phyloP scores from a whole-genome alignment of 2,329 filamentous ascomycete genomes.

The Chalara sp. region DNA sequence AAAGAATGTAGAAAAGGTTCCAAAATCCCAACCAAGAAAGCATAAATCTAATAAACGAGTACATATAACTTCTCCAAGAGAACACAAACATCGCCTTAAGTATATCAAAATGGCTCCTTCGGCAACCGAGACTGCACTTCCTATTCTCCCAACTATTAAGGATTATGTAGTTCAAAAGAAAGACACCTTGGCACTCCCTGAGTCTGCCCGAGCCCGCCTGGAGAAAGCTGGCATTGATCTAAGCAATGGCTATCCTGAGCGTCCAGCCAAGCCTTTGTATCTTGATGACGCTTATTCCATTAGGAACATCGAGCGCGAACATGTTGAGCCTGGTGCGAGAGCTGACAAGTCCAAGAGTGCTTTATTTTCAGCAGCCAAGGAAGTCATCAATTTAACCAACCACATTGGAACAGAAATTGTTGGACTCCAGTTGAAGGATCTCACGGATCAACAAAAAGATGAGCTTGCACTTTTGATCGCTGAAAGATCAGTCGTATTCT shows the following conservation, averaged over 20 bases:
- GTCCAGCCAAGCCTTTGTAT: constrained; percentile 59
- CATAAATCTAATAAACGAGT: too few species aligned
- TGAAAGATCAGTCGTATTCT: constrained; percentile 33
- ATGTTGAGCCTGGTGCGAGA: constrained; percentile 55
- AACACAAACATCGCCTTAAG: too few species aligned
- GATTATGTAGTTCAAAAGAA: constrained; percentile 58
- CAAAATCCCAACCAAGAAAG: too few species aligned
- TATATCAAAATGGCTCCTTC: constrained; percentile 35
- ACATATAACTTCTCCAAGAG: too few species aligned
- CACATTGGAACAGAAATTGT: constrained; percentile 36
- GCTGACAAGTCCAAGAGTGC: constrained; percentile 59
- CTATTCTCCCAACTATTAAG: constrained; percentile 55
- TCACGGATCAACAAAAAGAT: constrained; percentile 33
- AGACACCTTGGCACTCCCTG: constrained; percentile 57
- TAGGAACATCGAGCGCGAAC: constrained; percentile 45
- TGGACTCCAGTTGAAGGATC: constrained; percentile 32
- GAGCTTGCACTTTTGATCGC: constrained; percentile 36
- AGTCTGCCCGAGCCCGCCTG: constrained; percentile 47
- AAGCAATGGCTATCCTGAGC: constrained; percentile 64
- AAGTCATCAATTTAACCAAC: constrained; percentile 46
- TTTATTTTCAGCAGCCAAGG: constrained; percentile 52
- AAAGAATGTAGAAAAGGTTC: too few species aligned
- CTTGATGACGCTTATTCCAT: constrained; percentile 65
- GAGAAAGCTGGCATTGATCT: constrained; percentile 65
- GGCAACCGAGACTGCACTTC: constrained; percentile 28